Evolutionary conservation across 345 rosid species (phyloP).

Genomic region (Zanthoxylum bungeanum): DNA sequence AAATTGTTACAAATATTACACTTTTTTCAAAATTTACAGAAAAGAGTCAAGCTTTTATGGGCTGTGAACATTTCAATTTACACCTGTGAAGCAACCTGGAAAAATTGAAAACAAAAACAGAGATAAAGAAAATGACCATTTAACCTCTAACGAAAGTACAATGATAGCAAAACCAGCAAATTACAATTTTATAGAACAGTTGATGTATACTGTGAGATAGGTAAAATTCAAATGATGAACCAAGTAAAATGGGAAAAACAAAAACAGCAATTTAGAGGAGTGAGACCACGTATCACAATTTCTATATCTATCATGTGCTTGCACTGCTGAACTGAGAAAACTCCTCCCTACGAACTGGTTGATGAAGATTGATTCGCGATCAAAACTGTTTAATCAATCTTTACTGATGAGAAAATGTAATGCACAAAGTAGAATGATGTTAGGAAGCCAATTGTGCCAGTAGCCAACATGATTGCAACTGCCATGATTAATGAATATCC

Average conservation of each 20-base stretch:
- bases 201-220: not conserved
- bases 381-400: conserved; percentile 49
- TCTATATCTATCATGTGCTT: conserved; percentile 2
- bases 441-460: conserved; percentile 78
- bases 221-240: conserved; percentile 16
- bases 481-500: conserved; percentile 69
- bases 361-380: not conserved
- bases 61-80: not conserved
- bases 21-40: conserved; percentile 2
- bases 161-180: conserved; percentile 6
- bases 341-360: not conserved
- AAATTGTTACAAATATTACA: conserved; percentile 1
- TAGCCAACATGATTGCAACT: too few relatives aligned
- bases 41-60: conserved; percentile 1
- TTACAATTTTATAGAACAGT: conserved; percentile 21
- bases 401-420: conserved; percentile 76
- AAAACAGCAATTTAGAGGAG: not conserved
- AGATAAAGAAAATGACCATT: conserved; percentile 1
- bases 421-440: conserved; percentile 75
- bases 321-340: conserved; percentile 14
- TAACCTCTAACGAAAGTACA: conserved; percentile 12
- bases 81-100: not conserved
- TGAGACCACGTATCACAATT: not conserved
- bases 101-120: too few relatives aligned
- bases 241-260: not conserved